Evolutionary conservation across 768 basidiomycete genomes (phyloP).

Genomic region (Leccinum broughii): DNA sequence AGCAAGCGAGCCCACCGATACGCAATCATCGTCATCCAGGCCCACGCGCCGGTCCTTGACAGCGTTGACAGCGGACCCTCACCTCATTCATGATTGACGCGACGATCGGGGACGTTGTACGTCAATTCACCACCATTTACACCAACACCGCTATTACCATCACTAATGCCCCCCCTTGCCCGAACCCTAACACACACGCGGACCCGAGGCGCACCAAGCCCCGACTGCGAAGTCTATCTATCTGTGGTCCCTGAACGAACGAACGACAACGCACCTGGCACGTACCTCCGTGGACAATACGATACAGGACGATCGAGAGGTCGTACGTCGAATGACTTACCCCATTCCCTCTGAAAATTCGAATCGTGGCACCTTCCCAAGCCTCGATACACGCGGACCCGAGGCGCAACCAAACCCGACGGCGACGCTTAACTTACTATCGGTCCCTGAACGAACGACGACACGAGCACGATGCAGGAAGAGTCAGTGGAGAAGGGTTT

Average conservation of each 20-base stretch:
- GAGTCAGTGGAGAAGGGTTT: neutral
- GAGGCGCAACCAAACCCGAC: neutral
- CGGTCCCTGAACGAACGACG: neutral
- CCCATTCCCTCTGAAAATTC: neutral
- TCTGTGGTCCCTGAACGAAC: neutral
- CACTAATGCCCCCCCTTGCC: conserved; percentile 1
- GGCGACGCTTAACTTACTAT: neutral
- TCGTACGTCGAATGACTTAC: neutral
- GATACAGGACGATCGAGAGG: neutral
- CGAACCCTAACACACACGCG: conserved; percentile 4
- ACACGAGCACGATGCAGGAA: neutral
- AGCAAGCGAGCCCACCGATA: conserved; percentile 1
- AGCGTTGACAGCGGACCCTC: neutral
- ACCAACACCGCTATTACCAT: neutral
- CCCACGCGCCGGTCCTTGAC: neutral
- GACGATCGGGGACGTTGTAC: neutral
- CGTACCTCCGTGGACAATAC: neutral
- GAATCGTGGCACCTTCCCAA: neutral
- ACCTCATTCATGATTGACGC: neutral
- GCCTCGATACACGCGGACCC: neutral
- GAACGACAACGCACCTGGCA: neutral
- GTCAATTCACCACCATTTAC: neutral
- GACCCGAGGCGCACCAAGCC: conserved; percentile 7
- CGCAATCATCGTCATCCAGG: neutral
- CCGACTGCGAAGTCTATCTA: neutral